Evolutionary conservation across 306 rosid species (phyloP), one percentile per base, ranked within the genome.

Genomic region (Lathyrus sativus): DNA sequence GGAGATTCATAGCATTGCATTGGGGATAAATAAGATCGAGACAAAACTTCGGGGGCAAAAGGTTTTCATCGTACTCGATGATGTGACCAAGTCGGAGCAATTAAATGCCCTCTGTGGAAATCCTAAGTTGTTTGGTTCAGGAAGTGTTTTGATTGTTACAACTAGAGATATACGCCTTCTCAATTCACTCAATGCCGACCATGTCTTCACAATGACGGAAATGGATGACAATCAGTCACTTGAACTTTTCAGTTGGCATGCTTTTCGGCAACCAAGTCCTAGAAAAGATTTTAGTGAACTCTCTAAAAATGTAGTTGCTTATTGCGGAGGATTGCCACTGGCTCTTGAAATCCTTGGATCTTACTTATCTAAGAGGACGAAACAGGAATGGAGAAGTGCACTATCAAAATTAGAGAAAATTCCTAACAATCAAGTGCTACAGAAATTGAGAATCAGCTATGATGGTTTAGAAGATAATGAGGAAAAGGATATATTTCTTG

Each of bases 331-430:
- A 10, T 9, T 83, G 2, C 84, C 82, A 4, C 15, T 79, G 0
- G 87, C 84, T 11, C 76, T 76, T 17, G 67, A 79, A 62, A 76
- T 70, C 6, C 43, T 65, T 56, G 84, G 84, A 0, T 79, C 78
- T 14, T 61, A 65, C 41, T 59, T 79, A 11, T 53, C 1, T 4
- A 42, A 42, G 1, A 74, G 83, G 35, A 18, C 19, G 8, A 8
- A 13, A 11, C 0, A 0, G 4, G 76, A 66, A 15, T 80, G 87
- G 82, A 6, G 11, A 66, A 62, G 51, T 11, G 38, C 46, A 19
- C 9, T 80, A 11, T 74, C 71, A 5, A 83, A 80, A 62, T 17
- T 83, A 4, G 18, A 80, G 50, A 33, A 0, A 44, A 77, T 67
- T 5, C 85, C 85, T 6, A 35, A 77, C n/a, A 38, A 65, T 11